Evolutionary conservation across 352 stramenopile genomes (phyloP), one percentile per base, ranked within the genome.

Genomic region (Phytophthora pluvialis): DNA sequence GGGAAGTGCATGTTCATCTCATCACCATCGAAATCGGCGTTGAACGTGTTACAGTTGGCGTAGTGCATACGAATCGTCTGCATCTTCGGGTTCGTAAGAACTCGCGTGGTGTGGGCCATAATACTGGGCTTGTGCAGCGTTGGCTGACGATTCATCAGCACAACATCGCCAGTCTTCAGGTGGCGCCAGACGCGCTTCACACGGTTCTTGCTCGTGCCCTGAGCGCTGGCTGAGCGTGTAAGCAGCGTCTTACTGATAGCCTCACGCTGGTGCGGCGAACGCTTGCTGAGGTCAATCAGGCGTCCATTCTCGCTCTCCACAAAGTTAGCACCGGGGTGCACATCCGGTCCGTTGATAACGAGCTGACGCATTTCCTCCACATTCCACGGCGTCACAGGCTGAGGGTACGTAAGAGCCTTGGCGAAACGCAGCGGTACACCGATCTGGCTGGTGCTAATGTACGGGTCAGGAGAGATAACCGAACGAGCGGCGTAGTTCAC

Each of bases 1-100:
- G 98, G 98, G 60, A 99, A 99, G 78, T 99, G 98, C 81, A 99
- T 98, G 84, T 99, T 99, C 89, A 99, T 99, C 87, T 99, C 98
- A 78, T 99, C 98, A 64, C 98, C 98, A 79, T 99, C 98, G 72
- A 99, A 99, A 85, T 99, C 98, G 35, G 98, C 98, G 83, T 99
- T 99, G 90, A 99, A 99, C 39, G 98, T 99, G 83, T 99, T 99
- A 86, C 98, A 99, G 85, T 99, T 99, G 33, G 97, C 97, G 75
- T 99, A 99, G 85, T 99, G 97, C 97, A 99, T 99, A 47, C 98
- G 94, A 67, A 99, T 98, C 26, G 98, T 99, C 78, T 99, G 98
- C 85, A 99, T 98, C 43, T 89, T 98, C 2, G 92, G 94, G 75
- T 97, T 97, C 36, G 87, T 96, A 32, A 99, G 81, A 56, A 99